Evolutionary conservation across 306 rosid species (phyloP), one percentile per base, ranked within the genome.

Genomic region (Cajanus cajan): DNA sequence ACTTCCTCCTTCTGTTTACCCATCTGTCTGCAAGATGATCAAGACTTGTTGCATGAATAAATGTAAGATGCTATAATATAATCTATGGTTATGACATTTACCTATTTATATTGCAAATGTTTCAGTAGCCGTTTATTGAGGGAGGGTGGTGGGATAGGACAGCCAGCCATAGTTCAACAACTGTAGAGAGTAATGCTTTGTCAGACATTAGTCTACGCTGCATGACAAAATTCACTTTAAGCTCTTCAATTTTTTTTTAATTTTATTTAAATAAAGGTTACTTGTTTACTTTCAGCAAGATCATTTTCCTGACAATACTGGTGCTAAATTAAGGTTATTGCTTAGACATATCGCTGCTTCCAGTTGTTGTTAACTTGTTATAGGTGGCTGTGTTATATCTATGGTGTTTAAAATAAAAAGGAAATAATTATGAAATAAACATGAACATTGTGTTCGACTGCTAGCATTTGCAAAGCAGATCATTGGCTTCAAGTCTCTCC

Each of bases 1-100:
- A 64, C 98, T 93, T 88, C 98, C 98, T 68, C 98, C 96, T 52
- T 93, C 94, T 13, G 96, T 93, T 36, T 93, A 93, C 86, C 98
- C 98, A 73, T 81, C 96, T 47, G 98, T 93, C 76, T 85, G 94
- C 90, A 86, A 79, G 88, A 93, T 93, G 98, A 89, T 93, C 82
- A 89, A 79, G 85, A 69, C 78, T 67, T 78, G 55, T 55, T 89
- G 98, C 90, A 85, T 85, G 87, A 90, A 91, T 82, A 93, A 70
- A 85, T 84, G 98, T 90, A 83, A 81, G 82, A 18, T 39, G 16
- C 76, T 64, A 44, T 33, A 41, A 61, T 74, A 36, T 16, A 63
- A 33, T 31, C 10, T 68, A 28, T 37, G 10, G 8, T 66, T 81
- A n/a, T 40, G 15, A 58, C 45, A 45, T 45, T 39, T 62, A 41